Conservation (phyloP, 129 eudicot species). For the Pseudognaphalium luteoalbum region DNA sequence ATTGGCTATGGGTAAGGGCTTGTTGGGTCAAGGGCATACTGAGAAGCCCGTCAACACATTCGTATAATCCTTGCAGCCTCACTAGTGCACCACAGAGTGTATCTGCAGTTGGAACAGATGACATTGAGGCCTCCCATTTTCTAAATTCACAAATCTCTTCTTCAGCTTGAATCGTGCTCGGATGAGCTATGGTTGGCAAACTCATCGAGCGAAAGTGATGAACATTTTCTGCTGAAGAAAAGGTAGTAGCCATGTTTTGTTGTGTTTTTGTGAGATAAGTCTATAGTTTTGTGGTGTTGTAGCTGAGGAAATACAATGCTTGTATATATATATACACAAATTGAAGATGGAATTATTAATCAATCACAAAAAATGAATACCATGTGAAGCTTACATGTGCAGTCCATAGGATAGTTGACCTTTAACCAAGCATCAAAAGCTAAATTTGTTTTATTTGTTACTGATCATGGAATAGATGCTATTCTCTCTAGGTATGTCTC, state of each 20-base stretch:
- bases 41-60: conserved; percentile 46
- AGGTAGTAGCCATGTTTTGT: conserved; percentile 34
- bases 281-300: conserved; percentile 27
- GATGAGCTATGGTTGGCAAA: conserved; percentile 53
- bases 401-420: conserved; percentile 27
- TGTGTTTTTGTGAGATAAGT: conserved; percentile 21
- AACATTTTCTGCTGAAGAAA: conserved; percentile 26
- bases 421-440: conserved; percentile 20
- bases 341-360: conserved; percentile 29
- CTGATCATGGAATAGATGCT: conserved; percentile 39
- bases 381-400: conserved; percentile 41
- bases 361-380: conserved; percentile 22
- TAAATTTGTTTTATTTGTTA: conserved; percentile 39
- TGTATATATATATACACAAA: conserved; percentile 22
- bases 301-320: neutral
- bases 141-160: conserved; percentile 48
- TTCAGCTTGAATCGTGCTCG: conserved; percentile 47
- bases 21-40: conserved; percentile 48
- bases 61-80: conserved; percentile 47
- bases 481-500: conserved; percentile 39
- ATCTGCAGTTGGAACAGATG: conserved; percentile 47
- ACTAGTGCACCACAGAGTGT: conserved; percentile 40
- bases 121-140: conserved; percentile 41
- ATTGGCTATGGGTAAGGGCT: conserved; percentile 39
- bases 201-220: conserved; percentile 52